Evolutionary conservation across 257 asterid genomes (phyloP).

Genomic region (Nicotiana obtusifolia): DNA sequence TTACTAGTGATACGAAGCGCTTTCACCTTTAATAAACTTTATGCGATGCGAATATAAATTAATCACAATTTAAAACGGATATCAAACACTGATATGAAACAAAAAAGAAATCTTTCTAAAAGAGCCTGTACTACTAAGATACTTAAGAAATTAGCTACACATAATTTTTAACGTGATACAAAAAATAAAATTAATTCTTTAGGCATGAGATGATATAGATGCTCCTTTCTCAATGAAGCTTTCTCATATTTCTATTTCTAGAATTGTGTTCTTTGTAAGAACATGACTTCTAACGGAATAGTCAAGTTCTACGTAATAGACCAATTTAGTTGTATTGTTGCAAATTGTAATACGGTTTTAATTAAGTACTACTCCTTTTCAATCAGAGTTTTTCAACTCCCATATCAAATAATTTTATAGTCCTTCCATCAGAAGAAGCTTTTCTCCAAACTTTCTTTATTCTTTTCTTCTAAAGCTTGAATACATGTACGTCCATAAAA

Average conservation of each 20-base stretch:
- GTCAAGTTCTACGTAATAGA: slow-evolving; percentile 2
- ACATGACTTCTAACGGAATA: neutral
- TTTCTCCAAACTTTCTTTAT: neutral
- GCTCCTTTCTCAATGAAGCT: neutral
- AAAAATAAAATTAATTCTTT: too few species aligned
- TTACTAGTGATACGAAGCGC: too few species aligned
- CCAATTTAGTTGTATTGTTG: neutral
- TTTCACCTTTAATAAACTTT: too few species aligned
- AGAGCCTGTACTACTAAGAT: too few species aligned
- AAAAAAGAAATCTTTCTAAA: too few species aligned
- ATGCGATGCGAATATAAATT: too few species aligned
- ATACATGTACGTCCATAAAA: too few species aligned
- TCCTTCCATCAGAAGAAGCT: neutral
- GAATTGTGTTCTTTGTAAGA: neutral
- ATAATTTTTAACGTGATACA: too few species aligned
- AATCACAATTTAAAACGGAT: too few species aligned
- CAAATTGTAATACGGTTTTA: neutral
- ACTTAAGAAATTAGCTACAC: too few species aligned
- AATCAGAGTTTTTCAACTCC: neutral
- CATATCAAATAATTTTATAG: neutral
- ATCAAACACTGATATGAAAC: too few species aligned
- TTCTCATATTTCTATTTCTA: neutral
- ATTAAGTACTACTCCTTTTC: neutral
- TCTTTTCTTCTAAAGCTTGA: neutral
- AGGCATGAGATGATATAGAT: neutral